Base-by-base conservation (phyloP, 805 yeast species). In the Saturnispora serradocipensis region DNA sequence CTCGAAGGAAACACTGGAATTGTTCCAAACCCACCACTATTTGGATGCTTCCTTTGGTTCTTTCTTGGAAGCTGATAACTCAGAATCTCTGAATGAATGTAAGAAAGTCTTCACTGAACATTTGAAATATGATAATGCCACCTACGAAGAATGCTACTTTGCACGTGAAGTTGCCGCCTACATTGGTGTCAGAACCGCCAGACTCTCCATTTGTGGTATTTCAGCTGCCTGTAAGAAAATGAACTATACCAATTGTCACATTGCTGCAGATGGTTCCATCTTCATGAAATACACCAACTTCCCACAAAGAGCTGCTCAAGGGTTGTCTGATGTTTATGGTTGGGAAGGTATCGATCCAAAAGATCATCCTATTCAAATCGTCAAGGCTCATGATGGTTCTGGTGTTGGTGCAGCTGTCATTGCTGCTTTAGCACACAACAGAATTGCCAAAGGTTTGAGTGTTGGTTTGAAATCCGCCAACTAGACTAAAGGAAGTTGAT, bases 361-460 rank as follows among this genome's bases (percentile, higher is more conserved):
- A 48, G 80, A 81, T 54, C 88, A 88, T 68, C 98, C 98, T 58
- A 82, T 93, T 64, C 71, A 76, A 57, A 81, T 90, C 59, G 87
- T 84, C 40, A 86, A 95, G 53, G 98, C 99, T 58, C 97, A 91
- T 73, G 99, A 93, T 73, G 99, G 99, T 62, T 85, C 93, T 38
- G 98, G 98, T 74, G 97, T 88, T 46, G 99, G 99, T 67, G 99
- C 99, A 52, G 99, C 98, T 49, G 79, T 91, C 62, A 91, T 93
- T 71, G 98, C 99, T 51, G 97, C 98, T 43, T 78, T 91, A 69
- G 85, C 98, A 53, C 80, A 85, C 68, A 76, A 80, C 68, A 84
- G 99, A 74, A 74, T 84, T 63, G 75, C 72, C 58, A 74, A 78
- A 54, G 91, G 91, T 45, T 69, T 76, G 62, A 80, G 88, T 55